Conservation (phyloP, 1,284 basidiomycete species). For the Rhizoctonia solani region DNA sequence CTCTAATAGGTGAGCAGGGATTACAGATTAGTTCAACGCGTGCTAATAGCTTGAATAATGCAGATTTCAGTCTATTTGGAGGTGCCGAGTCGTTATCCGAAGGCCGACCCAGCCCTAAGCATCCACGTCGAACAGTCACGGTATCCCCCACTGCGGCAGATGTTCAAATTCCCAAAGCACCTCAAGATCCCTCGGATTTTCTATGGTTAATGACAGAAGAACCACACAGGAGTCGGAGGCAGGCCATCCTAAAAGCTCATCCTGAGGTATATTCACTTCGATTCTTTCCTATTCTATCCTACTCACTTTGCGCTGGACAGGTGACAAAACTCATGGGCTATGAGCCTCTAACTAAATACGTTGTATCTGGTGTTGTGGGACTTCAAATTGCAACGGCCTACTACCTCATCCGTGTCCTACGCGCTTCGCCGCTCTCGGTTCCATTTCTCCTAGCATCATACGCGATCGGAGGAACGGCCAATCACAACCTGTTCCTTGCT, state of each 20-base stretch:
- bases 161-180: constrained; percentile 53
- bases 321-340: constrained; percentile 95
- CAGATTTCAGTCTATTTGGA: constrained; percentile 62
- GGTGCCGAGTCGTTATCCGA: constrained; percentile 75
- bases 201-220: constrained; percentile 98
- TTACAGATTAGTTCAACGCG: background rate
- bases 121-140: constrained; percentile 61
- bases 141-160: constrained; percentile 47
- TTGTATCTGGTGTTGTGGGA: constrained; percentile 77
- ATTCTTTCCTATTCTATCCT: background rate
- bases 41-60: constrained; percentile 51
- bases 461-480: constrained; percentile 88
- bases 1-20: constrained; percentile 4
- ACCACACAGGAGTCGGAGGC: constrained; percentile 86
- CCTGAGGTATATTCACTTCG: constrained; percentile 73
- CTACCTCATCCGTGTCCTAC: constrained; percentile 54
- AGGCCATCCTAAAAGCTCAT: constrained; percentile 91
- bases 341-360: constrained; percentile 87
- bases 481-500: constrained; percentile 96
- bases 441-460: constrained; percentile 82
- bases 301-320: constrained; percentile 47
- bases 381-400: constrained; percentile 75
- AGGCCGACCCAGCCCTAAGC: constrained; percentile 43
- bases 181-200: constrained; percentile 77
- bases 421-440: constrained; percentile 69